Conservation (phyloP, 176 grass and related monocot species). For the Musa schizocarpa region DNA sequence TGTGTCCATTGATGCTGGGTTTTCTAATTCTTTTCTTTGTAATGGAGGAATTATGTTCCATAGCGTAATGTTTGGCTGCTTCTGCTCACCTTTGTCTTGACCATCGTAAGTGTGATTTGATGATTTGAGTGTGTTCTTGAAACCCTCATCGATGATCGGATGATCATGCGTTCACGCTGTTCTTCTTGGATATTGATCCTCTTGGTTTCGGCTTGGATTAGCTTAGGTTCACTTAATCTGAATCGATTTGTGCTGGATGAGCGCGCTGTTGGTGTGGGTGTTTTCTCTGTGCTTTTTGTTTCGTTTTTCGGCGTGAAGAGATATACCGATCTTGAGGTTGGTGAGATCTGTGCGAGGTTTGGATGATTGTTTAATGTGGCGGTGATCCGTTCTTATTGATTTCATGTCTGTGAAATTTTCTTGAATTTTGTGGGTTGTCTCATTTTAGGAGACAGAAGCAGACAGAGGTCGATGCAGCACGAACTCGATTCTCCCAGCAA, state of each 20-base stretch:
- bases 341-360: neutral
- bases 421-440: neutral
- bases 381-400: neutral
- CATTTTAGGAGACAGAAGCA: conserved; percentile 10
- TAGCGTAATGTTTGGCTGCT: neutral
- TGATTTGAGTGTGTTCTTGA: neutral
- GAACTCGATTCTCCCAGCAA: conserved; percentile 33
- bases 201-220: neutral
- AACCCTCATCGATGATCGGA: neutral
- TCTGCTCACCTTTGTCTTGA: neutral
- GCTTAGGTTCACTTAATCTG: too few relatives aligned
- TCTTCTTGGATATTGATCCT: neutral
- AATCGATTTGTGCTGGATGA: too few relatives aligned
- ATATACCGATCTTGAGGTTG: too few relatives aligned
- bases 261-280: too few relatives aligned
- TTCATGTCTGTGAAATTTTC: neutral
- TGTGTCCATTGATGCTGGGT: neutral
- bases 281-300: too few relatives aligned
- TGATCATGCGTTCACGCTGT: neutral
- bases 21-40: neutral
- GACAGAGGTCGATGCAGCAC: conserved; percentile 53
- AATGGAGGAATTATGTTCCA: too few relatives aligned
- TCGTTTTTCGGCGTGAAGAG: too few relatives aligned
- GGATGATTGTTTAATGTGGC: neutral
- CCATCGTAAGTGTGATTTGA: neutral